These are phyloP conservation scores for Alnus glutinosa DNA, from an alignment of 306 rosid species.

Conservation along the genomic window DNA sequence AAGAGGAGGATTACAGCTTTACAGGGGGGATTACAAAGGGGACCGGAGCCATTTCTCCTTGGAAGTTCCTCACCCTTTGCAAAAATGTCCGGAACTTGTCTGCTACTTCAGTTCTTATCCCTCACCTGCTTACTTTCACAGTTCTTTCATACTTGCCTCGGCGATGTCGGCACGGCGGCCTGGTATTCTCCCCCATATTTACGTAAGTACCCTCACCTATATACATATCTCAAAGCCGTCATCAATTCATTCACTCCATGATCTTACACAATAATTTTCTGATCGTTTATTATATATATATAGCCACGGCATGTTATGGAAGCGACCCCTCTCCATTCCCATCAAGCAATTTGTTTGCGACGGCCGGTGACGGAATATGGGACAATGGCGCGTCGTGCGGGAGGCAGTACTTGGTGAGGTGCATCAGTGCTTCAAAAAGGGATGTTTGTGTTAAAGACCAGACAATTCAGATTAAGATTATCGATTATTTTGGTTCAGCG, in stretches of 20 bases:
- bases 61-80: no score
- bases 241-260: background rate
- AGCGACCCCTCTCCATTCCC: conserved; percentile 59
- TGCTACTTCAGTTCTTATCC: background rate
- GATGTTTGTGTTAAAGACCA: conserved; percentile 49
- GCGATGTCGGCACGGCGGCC: conserved; percentile 71
- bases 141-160: conserved; percentile 32
- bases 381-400: conserved; percentile 92
- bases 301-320: conserved; percentile 71
- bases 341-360: conserved; percentile 66
- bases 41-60: no score
- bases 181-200: conserved; percentile 67
- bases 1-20: no score
- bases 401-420: conserved; percentile 72
- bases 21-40: no score
- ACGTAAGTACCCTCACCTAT: conserved; percentile 40
- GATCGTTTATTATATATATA: background rate
- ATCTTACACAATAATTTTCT: conserved; percentile 3
- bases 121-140: conserved; percentile 6
- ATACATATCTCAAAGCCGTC: background rate
- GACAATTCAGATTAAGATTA: conserved; percentile 63
- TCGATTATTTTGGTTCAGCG: conserved; percentile 30
- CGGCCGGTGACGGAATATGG: conserved; percentile 84
- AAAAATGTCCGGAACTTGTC: background rate
- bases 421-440: conserved; percentile 64